Percentiles rank a stretch among this genome's conserved stretches.
Conservation (phyloP, 2,329 filamentous ascomycete species). For the Akanthomyces lecanii region DNA sequence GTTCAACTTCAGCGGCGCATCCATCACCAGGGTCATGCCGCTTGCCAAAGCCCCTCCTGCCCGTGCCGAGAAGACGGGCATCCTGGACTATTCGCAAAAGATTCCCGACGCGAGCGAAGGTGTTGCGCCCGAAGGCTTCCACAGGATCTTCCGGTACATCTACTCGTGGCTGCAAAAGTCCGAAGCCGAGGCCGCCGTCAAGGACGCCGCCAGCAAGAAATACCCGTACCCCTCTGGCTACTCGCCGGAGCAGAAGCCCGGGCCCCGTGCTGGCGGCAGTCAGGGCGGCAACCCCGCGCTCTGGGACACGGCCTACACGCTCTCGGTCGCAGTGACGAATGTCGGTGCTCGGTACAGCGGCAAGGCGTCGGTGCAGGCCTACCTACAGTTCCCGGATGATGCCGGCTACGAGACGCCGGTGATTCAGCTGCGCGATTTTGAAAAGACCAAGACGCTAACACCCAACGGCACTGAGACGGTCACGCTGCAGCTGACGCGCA, state of each 20-base stretch:
- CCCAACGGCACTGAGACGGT: slow-evolving; percentile 51
- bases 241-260: slow-evolving; percentile 41
- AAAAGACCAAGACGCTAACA: slow-evolving; percentile 56
- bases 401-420: slow-evolving; percentile 57
- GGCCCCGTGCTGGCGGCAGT: slow-evolving; percentile 61
- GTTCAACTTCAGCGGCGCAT: slow-evolving; percentile 56
- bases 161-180: slow-evolving; percentile 59
- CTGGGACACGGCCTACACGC: slow-evolving; percentile 46
- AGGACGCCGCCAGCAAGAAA: slow-evolving; percentile 29
- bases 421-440: slow-evolving; percentile 67
- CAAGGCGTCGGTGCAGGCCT: slow-evolving; percentile 44
- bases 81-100: slow-evolving; percentile 43
- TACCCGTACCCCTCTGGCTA: slow-evolving; percentile 67
- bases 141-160: slow-evolving; percentile 59
- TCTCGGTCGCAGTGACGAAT: slow-evolving; percentile 49
- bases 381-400: slow-evolving; percentile 39
- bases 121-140: slow-evolving; percentile 56
- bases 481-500: slow-evolving; percentile 56
- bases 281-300: slow-evolving; percentile 65
- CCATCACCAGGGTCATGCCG: slow-evolving; percentile 42
- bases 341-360: slow-evolving; percentile 40
- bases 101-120: slow-evolving; percentile 53
- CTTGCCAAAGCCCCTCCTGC: slow-evolving; percentile 37
- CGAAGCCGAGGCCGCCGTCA: slow-evolving; percentile 39
- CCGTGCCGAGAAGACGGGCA: slow-evolving; percentile 34